Conservation (phyloP, 345 rosid species). For the Aegle marmelos region DNA sequence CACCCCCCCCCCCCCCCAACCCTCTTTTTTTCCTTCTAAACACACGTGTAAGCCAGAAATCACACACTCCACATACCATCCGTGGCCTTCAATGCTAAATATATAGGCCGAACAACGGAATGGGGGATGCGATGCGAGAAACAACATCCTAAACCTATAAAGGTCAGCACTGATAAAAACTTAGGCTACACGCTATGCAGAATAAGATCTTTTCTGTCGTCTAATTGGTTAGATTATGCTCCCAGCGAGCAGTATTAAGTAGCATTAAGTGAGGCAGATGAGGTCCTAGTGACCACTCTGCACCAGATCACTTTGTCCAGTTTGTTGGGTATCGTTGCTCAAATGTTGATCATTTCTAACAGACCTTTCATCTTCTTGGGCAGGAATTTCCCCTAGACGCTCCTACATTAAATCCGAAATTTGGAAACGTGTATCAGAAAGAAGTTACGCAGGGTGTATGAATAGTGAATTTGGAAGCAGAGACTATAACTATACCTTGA, state of each 20-base stretch:
- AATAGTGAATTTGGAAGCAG: background rate
- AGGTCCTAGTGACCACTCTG: slow-evolving; percentile 34
- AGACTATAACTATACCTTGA: slow-evolving; percentile 53
- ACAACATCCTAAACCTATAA: slow-evolving; percentile 29
- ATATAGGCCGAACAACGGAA: slow-evolving; percentile 1
- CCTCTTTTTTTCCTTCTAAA: slow-evolving; percentile 12
- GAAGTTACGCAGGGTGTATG: background rate
- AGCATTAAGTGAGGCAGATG: slow-evolving; percentile 11
- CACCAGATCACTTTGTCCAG: slow-evolving; percentile 28
- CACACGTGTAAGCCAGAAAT: slow-evolving; percentile 19
- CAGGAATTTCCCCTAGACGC: slow-evolving; percentile 59
- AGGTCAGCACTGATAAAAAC: slow-evolving; percentile 25
- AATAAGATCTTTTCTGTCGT: slow-evolving; percentile 28
- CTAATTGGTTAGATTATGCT: slow-evolving; percentile 48
- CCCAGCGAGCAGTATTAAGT: slow-evolving; percentile 12
- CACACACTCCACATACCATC: slow-evolving; percentile 24
- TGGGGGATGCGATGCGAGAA: slow-evolving; percentile 10
- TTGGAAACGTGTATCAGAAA: background rate
- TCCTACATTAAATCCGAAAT: slow-evolving; percentile 46
- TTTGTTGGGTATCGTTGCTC: slow-evolving; percentile 36
- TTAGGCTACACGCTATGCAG: slow-evolving; percentile 38
- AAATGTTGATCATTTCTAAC: slow-evolving; percentile 37
- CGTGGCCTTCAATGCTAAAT: slow-evolving; percentile 17
- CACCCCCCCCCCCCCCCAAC: too few relatives aligned
- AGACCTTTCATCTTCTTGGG: background rate